Base-by-base conservation (phyloP, 2,329 filamentous ascomycete species). In the Aspergillus ustus region DNA sequence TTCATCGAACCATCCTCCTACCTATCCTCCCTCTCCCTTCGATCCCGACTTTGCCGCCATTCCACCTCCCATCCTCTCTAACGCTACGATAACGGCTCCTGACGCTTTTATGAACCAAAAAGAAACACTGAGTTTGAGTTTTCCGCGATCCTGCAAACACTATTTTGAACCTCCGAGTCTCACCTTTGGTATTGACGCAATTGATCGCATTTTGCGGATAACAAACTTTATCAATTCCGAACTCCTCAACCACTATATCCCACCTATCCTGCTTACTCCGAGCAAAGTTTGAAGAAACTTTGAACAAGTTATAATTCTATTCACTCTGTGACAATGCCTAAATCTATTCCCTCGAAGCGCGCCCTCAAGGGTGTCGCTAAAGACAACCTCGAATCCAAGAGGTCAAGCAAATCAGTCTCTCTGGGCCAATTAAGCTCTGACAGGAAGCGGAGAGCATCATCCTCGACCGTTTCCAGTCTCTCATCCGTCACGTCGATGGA, bases 401-500 rank as follows among this genome's bases (percentile, higher is more conserved):
- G 71, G 52, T 63, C 68, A 17, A 71, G 68, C 54, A 70, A 72
- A 53, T 57, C 64, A 15, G 62, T 71, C 34, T 57, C 71, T 43
- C 57, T 69, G 44, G 68, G 66, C 22, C 61, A 65, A 15, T 51
- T 65, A 40, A 66, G 63, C 20, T 62, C 66, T 29, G 72, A 74
- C 31, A 69, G 72, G 57, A 78, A 77, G 61, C 68, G 76, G 53
- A 72, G 75, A 53, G 72, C 73, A 1, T 68, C 75, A 1, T 68
- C 74, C 20, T 73, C 74, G 7, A 76, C 75, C 4, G 70, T 76
- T 52, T 78, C 76, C 7, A 77, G 73, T 53, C 74, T 78, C 13
- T 77, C 75, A 3, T 75, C 73, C 0, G 70, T 77, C 20, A 76
- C 76, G 2, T 76, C 72, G 4, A 67, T 77, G 3, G 71, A 70